Conservation (phyloP, 352 stramenopile genomes). For the Phytopythium oedochilum region DNA sequence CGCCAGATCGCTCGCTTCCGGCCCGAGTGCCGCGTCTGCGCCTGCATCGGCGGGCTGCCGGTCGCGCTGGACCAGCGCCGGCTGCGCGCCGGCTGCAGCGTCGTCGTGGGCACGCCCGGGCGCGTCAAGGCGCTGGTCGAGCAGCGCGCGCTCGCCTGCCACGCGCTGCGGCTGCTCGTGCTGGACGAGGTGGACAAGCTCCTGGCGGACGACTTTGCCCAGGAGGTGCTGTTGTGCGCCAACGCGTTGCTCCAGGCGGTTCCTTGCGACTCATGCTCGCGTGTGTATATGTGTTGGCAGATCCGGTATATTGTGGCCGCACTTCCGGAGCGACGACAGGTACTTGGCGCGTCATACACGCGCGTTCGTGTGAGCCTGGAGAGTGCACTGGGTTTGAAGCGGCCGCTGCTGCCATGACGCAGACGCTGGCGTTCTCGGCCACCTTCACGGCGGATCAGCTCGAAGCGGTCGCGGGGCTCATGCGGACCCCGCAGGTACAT, state of each 20-base stretch:
- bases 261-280: no score
- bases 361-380: no score
- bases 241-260: no score
- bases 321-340: conserved; percentile 58
- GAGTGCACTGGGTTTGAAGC: neutral
- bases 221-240: conserved; percentile 50
- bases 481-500: conserved; percentile 58
- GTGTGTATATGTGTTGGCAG: conserved; percentile 14
- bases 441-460: conserved; percentile 75
- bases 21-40: conserved; percentile 28
- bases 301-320: conserved; percentile 52
- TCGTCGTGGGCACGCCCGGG: conserved; percentile 70
- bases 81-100: conserved; percentile 41
- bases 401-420: neutral
- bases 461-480: conserved; percentile 33
- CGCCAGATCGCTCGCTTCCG: conserved; percentile 42
- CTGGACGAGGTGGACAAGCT: conserved; percentile 85
- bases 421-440: conserved; percentile 76
- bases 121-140: conserved; percentile 69
- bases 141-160: conserved; percentile 38
- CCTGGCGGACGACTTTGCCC: conserved; percentile 55
- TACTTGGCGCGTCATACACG: conserved; percentile 9
- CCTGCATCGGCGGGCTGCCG: conserved; percentile 58
- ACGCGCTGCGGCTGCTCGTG: conserved; percentile 52
- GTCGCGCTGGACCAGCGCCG: conserved; percentile 36